Percentiles rank a stretch among this genome's conserved stretches.
These are phyloP conservation scores for Collybia nuda DNA, from an alignment of 768 basidiomycete species.

Conservation along the genomic window DNA sequence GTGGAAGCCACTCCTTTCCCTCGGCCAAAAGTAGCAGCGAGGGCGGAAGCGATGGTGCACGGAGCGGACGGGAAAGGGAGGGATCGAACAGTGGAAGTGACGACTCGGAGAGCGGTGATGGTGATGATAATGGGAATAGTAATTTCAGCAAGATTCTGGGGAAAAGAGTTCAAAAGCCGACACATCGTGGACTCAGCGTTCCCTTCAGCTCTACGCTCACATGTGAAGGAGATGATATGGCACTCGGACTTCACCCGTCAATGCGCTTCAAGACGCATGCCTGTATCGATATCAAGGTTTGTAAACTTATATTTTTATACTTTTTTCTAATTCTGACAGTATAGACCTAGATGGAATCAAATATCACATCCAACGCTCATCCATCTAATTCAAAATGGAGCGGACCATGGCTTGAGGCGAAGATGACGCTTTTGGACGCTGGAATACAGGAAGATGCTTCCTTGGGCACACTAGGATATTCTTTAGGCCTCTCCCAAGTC, in stretches of 20 bases:
- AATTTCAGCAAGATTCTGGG: not conserved
- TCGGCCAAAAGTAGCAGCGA: not conserved
- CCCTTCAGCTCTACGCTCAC: not conserved
- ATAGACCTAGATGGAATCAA: not conserved
- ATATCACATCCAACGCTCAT: not conserved
- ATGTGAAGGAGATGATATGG: not conserved
- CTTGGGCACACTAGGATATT: not conserved
- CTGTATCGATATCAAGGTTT: constrained; percentile 1
- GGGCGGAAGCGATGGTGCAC: not conserved
- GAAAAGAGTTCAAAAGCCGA: not conserved
- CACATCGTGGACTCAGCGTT: not conserved
- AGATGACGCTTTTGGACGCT: not conserved
- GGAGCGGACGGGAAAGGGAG: too few species aligned
- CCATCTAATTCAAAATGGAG: not conserved
- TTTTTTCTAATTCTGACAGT: not conserved
- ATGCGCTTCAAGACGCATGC: not conserved
- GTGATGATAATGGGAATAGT: not conserved
- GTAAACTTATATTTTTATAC: not conserved
- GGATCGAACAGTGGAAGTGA: too few species aligned
- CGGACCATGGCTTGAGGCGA: not conserved
- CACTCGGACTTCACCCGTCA: too few species aligned
- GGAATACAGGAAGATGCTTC: not conserved
- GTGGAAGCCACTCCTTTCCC: too few species aligned
- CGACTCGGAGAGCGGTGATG: not conserved
- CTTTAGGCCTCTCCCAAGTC: not conserved